phyloP scores from a whole-genome alignment of 148 eudicot genomes.

The Tetragonia tetragonoides region DNA sequence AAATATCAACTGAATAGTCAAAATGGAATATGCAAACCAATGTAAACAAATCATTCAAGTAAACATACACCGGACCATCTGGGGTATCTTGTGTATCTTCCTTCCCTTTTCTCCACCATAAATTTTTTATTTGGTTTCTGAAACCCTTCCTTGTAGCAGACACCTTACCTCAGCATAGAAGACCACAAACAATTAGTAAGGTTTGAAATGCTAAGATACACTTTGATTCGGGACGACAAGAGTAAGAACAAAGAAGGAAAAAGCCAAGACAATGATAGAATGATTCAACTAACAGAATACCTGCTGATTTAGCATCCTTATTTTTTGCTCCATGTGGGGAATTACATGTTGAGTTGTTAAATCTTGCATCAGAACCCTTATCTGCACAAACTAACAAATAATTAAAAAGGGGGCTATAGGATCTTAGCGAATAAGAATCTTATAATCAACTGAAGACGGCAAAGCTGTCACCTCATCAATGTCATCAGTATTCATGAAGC shows the following conservation, averaged over 20 bases:
- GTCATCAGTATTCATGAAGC: conserved; percentile 68
- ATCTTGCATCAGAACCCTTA: conserved; percentile 69
- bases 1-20: conserved; percentile 29
- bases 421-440: background rate
- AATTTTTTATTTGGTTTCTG: conserved; percentile 94
- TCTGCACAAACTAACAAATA: conserved; percentile 45
- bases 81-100: conserved; percentile 74
- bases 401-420: background rate
- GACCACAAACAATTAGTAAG: background rate
- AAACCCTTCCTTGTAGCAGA: conserved; percentile 97
- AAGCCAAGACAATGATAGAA: conserved; percentile 1
- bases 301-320: conserved; percentile 91
- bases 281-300: conserved; percentile 30
- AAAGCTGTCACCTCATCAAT: conserved; percentile 58
- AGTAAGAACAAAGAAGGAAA: background rate
- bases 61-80: conserved; percentile 66
- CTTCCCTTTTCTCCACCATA: conserved; percentile 99
- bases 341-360: conserved; percentile 76
- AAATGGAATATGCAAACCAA: conserved; percentile 3
- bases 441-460: background rate
- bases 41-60: background rate
- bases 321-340: conserved; percentile 93
- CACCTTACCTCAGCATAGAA: conserved; percentile 46
- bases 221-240: background rate
- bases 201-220: background rate